Evolutionary conservation across 1,284 basidiomycete species (phyloP).

Genomic region (Sutorius eximius): DNA sequence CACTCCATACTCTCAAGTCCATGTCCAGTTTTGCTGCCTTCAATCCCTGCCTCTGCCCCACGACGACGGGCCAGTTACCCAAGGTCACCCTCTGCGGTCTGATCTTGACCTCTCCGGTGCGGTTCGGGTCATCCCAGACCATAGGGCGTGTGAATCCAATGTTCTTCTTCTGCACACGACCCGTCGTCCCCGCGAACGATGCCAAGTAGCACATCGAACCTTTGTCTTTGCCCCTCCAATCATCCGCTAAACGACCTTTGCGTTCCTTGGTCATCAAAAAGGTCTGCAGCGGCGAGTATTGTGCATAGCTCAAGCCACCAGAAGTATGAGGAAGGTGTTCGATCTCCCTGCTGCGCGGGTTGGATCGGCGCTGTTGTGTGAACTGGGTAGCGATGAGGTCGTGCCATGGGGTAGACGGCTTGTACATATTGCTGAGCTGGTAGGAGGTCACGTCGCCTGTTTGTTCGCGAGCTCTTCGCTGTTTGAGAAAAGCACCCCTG

Average conservation of each 20-base stretch:
- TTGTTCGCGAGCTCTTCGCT: conserved; percentile 34
- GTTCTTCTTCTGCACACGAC: conserved; percentile 27
- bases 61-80: conserved; percentile 36
- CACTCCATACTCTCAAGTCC: conserved; percentile 32
- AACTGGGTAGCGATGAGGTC: conserved; percentile 40
- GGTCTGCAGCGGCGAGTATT: conserved; percentile 52
- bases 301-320: conserved; percentile 62
- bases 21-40: conserved; percentile 35
- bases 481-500: conserved; percentile 50
- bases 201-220: conserved; percentile 25
- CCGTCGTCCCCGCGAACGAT: conserved; percentile 35
- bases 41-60: conserved; percentile 40
- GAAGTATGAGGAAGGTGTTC: conserved; percentile 63
- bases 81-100: conserved; percentile 31
- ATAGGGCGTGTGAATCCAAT: conserved; percentile 20
- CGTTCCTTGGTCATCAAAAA: conserved; percentile 50
- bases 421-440: conserved; percentile 35
- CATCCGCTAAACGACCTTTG: conserved; percentile 57
- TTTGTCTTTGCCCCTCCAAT: conserved; percentile 9
- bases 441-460: conserved; percentile 20
- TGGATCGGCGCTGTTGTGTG: conserved; percentile 31
- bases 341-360: conserved; percentile 44
- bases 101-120: conserved; percentile 30
- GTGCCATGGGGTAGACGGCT: conserved; percentile 31
- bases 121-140: conserved; percentile 33